Evolutionary conservation across 306 rosid species (phyloP).

Genomic region (Cercis canadensis): DNA sequence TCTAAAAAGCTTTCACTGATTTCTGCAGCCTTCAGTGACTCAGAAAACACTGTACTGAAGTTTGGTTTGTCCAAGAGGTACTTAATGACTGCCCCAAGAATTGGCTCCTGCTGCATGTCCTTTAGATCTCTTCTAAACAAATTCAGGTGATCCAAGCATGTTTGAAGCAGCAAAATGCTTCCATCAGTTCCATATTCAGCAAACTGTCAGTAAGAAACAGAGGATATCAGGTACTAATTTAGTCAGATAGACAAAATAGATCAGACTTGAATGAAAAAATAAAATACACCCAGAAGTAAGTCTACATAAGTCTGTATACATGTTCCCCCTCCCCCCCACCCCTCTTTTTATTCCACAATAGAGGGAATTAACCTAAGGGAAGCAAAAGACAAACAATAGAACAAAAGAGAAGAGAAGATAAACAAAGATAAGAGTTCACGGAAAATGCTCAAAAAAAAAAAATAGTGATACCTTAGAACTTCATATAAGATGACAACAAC

Average conservation of each 20-base stretch:
- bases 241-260: slow-evolving; percentile 23
- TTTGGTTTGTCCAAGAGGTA: slow-evolving; percentile 76
- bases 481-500: no score
- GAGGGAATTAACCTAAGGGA: not conserved
- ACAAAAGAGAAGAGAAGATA: not conserved
- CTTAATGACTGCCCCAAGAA: slow-evolving; percentile 66
- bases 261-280: slow-evolving; percentile 1
- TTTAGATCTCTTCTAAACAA: slow-evolving; percentile 53
- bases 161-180: slow-evolving; percentile 81
- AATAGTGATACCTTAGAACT: not conserved
- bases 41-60: slow-evolving; percentile 81
- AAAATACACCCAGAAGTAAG: slow-evolving; percentile 19
- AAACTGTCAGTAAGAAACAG: slow-evolving; percentile 58
- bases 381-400: not conserved
- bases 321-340: not conserved
- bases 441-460: not conserved
- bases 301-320: not conserved
- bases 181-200: slow-evolving; percentile 77
- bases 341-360: not conserved
- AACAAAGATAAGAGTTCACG: slow-evolving; percentile 15
- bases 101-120: slow-evolving; percentile 54
- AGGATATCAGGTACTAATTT: slow-evolving; percentile 27
- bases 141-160: slow-evolving; percentile 78
- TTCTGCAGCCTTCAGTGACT: slow-evolving; percentile 70
- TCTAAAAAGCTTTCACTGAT: slow-evolving; percentile 68